Percentiles rank a stretch among this genome's conserved stretches.
Evolutionary conservation across 1,284 basidiomycete species (phyloP).

Genomic region (Pascua guehoae): DNA sequence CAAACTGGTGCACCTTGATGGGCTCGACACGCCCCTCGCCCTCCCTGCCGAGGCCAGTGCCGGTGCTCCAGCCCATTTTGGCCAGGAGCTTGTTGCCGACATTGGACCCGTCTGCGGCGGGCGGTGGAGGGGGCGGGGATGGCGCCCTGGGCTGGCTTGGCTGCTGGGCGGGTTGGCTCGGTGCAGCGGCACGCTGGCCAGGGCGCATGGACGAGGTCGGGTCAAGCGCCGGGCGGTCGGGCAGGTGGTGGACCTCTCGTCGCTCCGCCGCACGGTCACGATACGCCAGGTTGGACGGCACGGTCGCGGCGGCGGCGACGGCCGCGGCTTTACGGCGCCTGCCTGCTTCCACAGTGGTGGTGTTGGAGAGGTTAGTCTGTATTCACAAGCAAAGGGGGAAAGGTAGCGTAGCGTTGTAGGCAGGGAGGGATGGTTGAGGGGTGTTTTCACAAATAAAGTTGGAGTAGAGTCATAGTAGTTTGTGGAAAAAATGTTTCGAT

Average conservation of each 20-base stretch:
- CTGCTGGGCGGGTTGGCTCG: background rate
- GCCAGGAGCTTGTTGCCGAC: slow-evolving; percentile 85
- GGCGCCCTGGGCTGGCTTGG: background rate
- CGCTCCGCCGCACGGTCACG: slow-evolving; percentile 87
- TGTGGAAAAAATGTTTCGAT: background rate
- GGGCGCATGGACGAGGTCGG: slow-evolving; percentile 50
- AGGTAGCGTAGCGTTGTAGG: slow-evolving; percentile 2
- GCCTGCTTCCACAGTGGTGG: slow-evolving; percentile 65
- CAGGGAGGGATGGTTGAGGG: background rate
- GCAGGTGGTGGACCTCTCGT: slow-evolving; percentile 80
- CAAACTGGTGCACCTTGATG: slow-evolving; percentile 77
- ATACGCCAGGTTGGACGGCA: slow-evolving; percentile 61
- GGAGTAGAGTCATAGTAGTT: too few species aligned
- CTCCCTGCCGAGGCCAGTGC: slow-evolving; percentile 73
- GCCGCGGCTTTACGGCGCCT: slow-evolving; percentile 62
- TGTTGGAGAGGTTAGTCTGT: slow-evolving; percentile 77
- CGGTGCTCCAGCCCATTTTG: slow-evolving; percentile 94
- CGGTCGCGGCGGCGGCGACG: slow-evolving; percentile 41
- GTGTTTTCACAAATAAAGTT: background rate
- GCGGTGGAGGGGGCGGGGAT: slow-evolving; percentile 54
- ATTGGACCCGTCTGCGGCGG: slow-evolving; percentile 71
- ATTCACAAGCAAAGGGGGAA: slow-evolving; percentile 6
- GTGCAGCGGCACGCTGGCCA: slow-evolving; percentile 42
- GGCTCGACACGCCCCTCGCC: slow-evolving; percentile 82
- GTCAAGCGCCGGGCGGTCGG: slow-evolving; percentile 65